Conservation (phyloP, 2,329 filamentous ascomycete genomes). For the Hyphodiscus sp. region DNA sequence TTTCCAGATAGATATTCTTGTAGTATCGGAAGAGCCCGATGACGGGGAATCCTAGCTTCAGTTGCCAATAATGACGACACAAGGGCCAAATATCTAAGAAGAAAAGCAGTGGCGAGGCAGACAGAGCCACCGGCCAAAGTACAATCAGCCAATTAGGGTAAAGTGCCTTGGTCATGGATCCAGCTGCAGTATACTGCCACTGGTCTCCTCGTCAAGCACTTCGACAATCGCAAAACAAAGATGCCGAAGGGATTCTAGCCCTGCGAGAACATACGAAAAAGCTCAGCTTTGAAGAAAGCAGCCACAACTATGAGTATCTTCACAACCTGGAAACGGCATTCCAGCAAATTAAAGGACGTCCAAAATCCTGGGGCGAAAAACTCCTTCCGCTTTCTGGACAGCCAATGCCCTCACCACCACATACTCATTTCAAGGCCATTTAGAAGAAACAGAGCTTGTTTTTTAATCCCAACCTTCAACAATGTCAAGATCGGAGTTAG, state of each 20-base stretch:
- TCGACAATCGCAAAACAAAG: slow-evolving; percentile 5
- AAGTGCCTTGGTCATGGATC: slow-evolving; percentile 24
- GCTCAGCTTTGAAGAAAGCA: background rate
- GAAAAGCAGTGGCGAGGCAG: slow-evolving; percentile 1
- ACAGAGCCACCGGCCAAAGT: background rate
- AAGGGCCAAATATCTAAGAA: too few relatives aligned
- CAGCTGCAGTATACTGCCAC: slow-evolving; percentile 26
- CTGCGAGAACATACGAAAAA: slow-evolving; percentile 10
- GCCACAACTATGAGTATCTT: slow-evolving; percentile 8
- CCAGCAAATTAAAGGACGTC: background rate
- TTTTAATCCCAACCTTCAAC: too few relatives aligned
- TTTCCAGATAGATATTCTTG: too few relatives aligned
- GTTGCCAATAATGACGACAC: too few relatives aligned
- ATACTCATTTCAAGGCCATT: too few relatives aligned
- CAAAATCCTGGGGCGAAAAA: too few relatives aligned
- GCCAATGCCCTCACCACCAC: too few relatives aligned
- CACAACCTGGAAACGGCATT: slow-evolving; percentile 21
- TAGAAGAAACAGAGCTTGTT: too few relatives aligned
- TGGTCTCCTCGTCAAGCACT: slow-evolving; percentile 9
- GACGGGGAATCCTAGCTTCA: too few relatives aligned
- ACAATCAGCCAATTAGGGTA: slow-evolving; percentile 15
- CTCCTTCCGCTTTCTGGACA: too few relatives aligned
- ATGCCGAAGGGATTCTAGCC: slow-evolving; percentile 8
- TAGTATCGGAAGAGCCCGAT: too few relatives aligned
- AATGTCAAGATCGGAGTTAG: too few relatives aligned